Conservation (phyloP, 768 basidiomycete genomes). For the Cystofilobasidium capitatum region DNA sequence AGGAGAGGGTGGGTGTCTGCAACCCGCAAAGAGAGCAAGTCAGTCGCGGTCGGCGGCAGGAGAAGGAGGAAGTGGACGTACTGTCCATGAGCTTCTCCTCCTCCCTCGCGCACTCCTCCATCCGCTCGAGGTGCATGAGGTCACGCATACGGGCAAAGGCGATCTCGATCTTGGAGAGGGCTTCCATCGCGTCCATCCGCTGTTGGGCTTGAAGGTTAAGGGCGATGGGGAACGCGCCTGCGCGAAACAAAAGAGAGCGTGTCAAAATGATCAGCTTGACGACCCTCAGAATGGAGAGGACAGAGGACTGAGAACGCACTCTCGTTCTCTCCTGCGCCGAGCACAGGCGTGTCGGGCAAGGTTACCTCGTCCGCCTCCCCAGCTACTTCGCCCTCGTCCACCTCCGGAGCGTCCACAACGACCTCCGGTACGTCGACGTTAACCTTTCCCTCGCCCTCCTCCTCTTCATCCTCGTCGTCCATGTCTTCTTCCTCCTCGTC, state of each 20-base stretch:
- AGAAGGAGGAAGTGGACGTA: constrained; percentile 39
- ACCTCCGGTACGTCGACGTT: neutral
- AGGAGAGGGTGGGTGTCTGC: constrained; percentile 79
- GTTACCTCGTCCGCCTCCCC: constrained; percentile 27
- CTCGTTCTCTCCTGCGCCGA: constrained; percentile 2
- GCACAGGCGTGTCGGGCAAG: constrained; percentile 7
- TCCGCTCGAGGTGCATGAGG: constrained; percentile 81
- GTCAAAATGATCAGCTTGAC: neutral
- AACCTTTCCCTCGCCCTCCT: neutral
- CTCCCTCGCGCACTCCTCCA: constrained; percentile 83
- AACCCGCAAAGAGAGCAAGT: neutral
- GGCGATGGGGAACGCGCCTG: constrained; percentile 46
- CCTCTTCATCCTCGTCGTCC: constrained; percentile 22
- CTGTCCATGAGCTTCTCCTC: constrained; percentile 69
- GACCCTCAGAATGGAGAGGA: neutral
- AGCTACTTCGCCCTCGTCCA: constrained; percentile 23
- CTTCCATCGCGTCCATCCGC: constrained; percentile 67
- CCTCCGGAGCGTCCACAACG: constrained; percentile 3
- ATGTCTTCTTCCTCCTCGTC: constrained; percentile 12
- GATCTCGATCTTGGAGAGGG: constrained; percentile 79
- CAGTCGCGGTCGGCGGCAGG: neutral
- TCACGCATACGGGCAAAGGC: constrained; percentile 82
- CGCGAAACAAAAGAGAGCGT: constrained; percentile 46
- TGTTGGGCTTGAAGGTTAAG: constrained; percentile 31
- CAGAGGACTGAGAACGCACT: neutral